phyloP scores from a whole-genome alignment of 179 eudicot genomes.

The Pouteria campechiana region DNA sequence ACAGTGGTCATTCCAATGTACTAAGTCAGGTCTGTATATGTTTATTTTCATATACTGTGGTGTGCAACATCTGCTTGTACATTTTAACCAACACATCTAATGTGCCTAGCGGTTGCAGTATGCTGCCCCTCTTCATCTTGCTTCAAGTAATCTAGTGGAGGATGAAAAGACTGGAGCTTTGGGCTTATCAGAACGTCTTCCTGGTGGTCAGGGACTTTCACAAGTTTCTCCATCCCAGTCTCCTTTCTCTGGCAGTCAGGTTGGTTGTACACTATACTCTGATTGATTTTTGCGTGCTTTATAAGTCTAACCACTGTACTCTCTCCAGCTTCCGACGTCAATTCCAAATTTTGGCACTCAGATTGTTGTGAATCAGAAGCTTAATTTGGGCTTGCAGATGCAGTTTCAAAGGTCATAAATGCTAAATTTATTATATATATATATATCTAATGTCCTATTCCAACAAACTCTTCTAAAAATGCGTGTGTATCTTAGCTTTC shows the following conservation, averaged over 20 bases:
- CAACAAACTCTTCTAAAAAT: too few relatives aligned
- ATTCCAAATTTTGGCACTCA: constrained; percentile 50
- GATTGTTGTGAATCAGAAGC: constrained; percentile 67
- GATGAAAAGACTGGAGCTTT: constrained; percentile 63
- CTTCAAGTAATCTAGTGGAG: constrained; percentile 40
- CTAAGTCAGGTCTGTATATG: constrained; percentile 51
- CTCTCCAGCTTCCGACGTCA: constrained; percentile 52
- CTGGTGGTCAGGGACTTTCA: constrained; percentile 58
- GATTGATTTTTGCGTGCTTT: too few relatives aligned
- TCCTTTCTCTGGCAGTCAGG: constrained; percentile 52
- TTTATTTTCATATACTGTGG: neutral
- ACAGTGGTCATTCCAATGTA: constrained; percentile 53
- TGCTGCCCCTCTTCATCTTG: constrained; percentile 40
- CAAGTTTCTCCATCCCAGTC: constrained; percentile 44
- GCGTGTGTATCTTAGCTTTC: neutral
- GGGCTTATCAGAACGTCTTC: constrained; percentile 67
- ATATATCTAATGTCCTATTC: too few relatives aligned
- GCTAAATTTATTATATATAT: too few relatives aligned
- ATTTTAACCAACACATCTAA: neutral
- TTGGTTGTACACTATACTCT: constrained; percentile 13
- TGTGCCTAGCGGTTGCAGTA: constrained; percentile 28
- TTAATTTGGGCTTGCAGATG: constrained; percentile 51
- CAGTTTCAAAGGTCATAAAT: constrained; percentile 77
- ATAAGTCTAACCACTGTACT: too few relatives aligned
- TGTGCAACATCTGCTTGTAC: neutral